phyloP scores from a whole-genome alignment of 1,284 basidiomycete genomes.

The Ustilago xerochloae region DNA sequence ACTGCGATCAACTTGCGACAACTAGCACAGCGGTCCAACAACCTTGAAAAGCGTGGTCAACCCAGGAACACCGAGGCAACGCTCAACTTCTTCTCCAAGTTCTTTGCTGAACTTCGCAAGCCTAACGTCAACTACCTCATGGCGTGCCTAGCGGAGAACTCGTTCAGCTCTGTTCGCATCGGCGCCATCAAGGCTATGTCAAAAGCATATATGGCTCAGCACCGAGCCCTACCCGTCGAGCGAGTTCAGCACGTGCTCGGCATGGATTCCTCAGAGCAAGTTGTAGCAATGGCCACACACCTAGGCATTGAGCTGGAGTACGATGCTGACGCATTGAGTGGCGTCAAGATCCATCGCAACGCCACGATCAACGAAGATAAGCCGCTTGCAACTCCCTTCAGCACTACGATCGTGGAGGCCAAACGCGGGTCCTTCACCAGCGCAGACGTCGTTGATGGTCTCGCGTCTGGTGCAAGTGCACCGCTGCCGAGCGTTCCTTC shows the following conservation, averaged over 20 bases:
- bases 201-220: slow-evolving; percentile 70
- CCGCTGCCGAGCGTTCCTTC: neutral
- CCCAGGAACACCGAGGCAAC: slow-evolving; percentile 71
- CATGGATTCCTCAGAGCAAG: slow-evolving; percentile 52
- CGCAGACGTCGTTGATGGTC: slow-evolving; percentile 82
- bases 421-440: slow-evolving; percentile 76
- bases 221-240: slow-evolving; percentile 56
- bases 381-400: slow-evolving; percentile 67
- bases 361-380: slow-evolving; percentile 72
- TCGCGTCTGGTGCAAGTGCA: slow-evolving; percentile 35
- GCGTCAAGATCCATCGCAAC: slow-evolving; percentile 51
- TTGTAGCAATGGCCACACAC: slow-evolving; percentile 63
- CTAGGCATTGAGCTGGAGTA: slow-evolving; percentile 67
- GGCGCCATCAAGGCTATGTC: slow-evolving; percentile 71
- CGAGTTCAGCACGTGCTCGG: slow-evolving; percentile 43
- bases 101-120: slow-evolving; percentile 70
- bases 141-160: slow-evolving; percentile 72
- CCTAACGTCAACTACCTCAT: slow-evolving; percentile 70
- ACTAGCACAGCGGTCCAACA: slow-evolving; percentile 82
- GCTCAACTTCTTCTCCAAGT: slow-evolving; percentile 74
- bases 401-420: slow-evolving; percentile 76
- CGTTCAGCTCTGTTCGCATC: slow-evolving; percentile 71
- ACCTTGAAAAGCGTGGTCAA: slow-evolving; percentile 70
- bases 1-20: slow-evolving; percentile 82
- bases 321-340: slow-evolving; percentile 19